Evolutionary conservation across 2,329 filamentous ascomycete species (phyloP).

Genomic region (Xylogone sp.): DNA sequence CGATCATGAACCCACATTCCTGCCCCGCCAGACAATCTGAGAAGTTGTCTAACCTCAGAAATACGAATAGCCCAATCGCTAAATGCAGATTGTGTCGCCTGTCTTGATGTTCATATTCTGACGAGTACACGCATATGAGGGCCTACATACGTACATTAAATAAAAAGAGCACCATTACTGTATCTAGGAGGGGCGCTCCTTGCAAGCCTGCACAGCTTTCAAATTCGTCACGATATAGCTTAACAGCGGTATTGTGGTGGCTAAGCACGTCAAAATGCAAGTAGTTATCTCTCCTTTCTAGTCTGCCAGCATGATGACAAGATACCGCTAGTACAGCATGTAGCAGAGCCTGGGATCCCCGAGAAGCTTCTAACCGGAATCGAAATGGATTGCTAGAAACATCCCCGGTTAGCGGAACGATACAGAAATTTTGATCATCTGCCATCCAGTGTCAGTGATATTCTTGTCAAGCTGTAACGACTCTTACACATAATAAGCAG

Average conservation of each 20-base stretch:
- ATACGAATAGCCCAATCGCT: constrained; percentile 28
- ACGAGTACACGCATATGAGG: too few species aligned
- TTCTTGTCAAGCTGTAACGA: too few species aligned
- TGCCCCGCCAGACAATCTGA: constrained; percentile 14
- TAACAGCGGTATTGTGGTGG: constrained; percentile 20
- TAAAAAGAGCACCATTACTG: constrained; percentile 5
- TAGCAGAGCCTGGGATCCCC: constrained; percentile 25
- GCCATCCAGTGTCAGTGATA: too few species aligned
- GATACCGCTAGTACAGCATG: constrained; percentile 28
- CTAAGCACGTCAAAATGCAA: constrained; percentile 11
- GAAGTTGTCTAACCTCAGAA: constrained; percentile 19
- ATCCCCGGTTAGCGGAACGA: constrained; percentile 29
- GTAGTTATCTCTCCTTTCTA: constrained; percentile 19
- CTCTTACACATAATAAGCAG: too few species aligned
- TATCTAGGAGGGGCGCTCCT: constrained; percentile 19
- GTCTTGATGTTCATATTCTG: constrained; percentile 29
- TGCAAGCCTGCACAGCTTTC: constrained; percentile 7
- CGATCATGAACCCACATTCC: constrained; percentile 6
- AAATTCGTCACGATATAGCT: too few species aligned
- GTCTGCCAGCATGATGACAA: constrained; percentile 25
- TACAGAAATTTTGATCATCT: constrained; percentile 31
- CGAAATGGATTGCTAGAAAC: constrained; percentile 29
- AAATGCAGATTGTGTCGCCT: constrained; percentile 31
- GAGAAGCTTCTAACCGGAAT: constrained; percentile 14
- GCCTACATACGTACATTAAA: too few species aligned